phyloP scores from a whole-genome alignment of 108 stramenopile genomes.

The Phaeodactylum tricornutum region DNA sequence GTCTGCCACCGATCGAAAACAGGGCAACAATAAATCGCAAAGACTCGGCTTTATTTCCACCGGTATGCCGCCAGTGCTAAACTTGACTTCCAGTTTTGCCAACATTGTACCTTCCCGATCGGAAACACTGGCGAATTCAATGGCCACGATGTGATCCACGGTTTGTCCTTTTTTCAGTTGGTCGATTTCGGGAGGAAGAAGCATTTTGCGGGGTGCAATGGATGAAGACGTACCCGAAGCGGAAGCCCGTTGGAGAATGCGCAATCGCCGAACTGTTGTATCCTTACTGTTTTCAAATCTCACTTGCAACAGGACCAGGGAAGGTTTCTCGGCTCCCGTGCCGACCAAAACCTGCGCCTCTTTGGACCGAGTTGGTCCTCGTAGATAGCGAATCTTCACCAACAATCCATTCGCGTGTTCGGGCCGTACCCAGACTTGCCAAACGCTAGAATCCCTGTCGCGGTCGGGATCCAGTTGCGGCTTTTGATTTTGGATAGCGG shows the following conservation, averaged over 20 bases:
- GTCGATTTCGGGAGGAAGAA: slow-evolving; percentile 61
- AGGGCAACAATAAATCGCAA: slow-evolving; percentile 44
- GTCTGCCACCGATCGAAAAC: slow-evolving; percentile 12
- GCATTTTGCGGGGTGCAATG: slow-evolving; percentile 30
- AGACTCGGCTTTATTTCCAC: slow-evolving; percentile 68
- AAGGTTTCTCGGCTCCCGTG: slow-evolving; percentile 37
- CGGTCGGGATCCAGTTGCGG: too few relatives aligned
- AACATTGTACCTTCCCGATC: slow-evolving; percentile 62
- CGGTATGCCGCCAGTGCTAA: slow-evolving; percentile 35
- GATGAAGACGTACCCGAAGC: too few relatives aligned
- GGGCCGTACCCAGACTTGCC: slow-evolving; percentile 64
- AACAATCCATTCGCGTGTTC: slow-evolving; percentile 58
- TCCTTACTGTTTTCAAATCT: slow-evolving; percentile 69
- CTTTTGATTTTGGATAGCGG: too few relatives aligned
- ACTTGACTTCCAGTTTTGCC: slow-evolving; percentile 63
- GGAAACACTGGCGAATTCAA: slow-evolving; percentile 54
- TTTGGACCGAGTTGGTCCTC: slow-evolving; percentile 28
- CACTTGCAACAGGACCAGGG: slow-evolving; percentile 53
- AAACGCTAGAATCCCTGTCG: slow-evolving; percentile 44
- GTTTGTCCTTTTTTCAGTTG: slow-evolving; percentile 37
- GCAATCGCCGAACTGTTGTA: slow-evolving; percentile 47
- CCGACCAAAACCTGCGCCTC: slow-evolving; percentile 44
- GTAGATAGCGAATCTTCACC: slow-evolving; percentile 52
- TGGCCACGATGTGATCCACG: slow-evolving; percentile 24
- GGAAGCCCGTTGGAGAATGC: slow-evolving; percentile 42